Evolutionary conservation across 345 rosid species (phyloP), one percentile per base, ranked within the genome.

Genomic region (Melaleuca alternifolia): DNA sequence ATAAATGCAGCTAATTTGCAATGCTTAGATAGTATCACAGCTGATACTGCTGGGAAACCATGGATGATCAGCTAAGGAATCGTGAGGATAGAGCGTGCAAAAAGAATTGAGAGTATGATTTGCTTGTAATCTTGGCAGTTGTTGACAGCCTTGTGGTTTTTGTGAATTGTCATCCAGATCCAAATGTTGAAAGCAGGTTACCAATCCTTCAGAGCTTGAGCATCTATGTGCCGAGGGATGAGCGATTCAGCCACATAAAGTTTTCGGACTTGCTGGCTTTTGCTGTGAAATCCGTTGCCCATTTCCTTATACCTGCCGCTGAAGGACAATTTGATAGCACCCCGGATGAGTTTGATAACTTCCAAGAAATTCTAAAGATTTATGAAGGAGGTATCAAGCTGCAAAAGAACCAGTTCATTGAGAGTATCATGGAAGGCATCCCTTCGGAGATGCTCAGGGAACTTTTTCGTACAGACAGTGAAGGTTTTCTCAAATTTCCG

Each of bases 221-320:
- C 89, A 89, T 94, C 54, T 94, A 96, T 71, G 95, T 96, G n/a
- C 99, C 99, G 0, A 88, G 98, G 87, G 99, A 96, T 52, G 99
- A 96, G 89, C 90, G 93, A 79, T 96, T 95, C 86, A 92, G 96
- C 84, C 96, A 92, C 81, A 61, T 92, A 88, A 96, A 96, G 92
- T 87, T 92, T 92, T 88, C 95, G n/a, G 94, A 93, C 81, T 93
- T 95, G 83, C 90, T 96, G 7, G 93, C 89, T 11, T 90, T 91
- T 87, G 93, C 92, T 71, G 84, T 95, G 33, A 93, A 93, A 90
- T 88, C 95, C 1, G 76, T 95, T 1, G 93, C 88, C 87, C 97
- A 94, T 51, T 50, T 92, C 79, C 79, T 92, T 65, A 88, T 87
- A 88, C 98, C 97, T 6, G 94, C 89, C 3, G 89, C 94, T 33